phyloP scores from a whole-genome alignment of 345 rosid species.

The Dipteronia sinensis region DNA sequence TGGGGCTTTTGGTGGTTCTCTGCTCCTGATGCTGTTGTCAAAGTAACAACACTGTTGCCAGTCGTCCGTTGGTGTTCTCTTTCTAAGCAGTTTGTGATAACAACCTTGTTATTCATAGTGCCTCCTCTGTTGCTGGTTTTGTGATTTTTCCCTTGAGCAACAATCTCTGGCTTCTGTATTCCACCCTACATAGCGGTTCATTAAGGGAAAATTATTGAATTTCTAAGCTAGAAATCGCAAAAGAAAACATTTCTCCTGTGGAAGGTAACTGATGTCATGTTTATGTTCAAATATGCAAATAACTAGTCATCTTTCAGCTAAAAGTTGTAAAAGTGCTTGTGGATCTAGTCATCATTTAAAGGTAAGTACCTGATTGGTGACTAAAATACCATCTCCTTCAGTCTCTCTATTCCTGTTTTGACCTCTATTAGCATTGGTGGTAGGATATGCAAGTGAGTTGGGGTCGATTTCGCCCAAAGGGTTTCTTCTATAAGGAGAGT shows the following conservation, averaged over 20 bases:
- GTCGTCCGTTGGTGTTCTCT: conserved; percentile 33
- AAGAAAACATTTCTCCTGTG: no score
- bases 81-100: conserved; percentile 9
- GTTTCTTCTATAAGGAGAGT: conserved; percentile 73
- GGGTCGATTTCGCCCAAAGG: conserved; percentile 72
- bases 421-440: conserved; percentile 26
- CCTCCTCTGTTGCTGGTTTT: conserved; percentile 30
- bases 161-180: conserved; percentile 41
- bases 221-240: background rate
- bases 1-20: conserved; percentile 50
- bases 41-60: background rate
- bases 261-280: no score
- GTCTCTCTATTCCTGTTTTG: conserved; percentile 31
- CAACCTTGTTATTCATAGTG: conserved; percentile 21
- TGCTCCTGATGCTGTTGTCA: conserved; percentile 19
- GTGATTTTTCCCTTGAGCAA: conserved; percentile 31
- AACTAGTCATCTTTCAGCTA: no score
- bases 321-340: background rate
- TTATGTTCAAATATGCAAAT: no score
- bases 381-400: conserved; percentile 26
- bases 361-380: conserved; percentile 39
- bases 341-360: background rate
- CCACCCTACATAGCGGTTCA: conserved; percentile 4
- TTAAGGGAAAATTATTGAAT: background rate
- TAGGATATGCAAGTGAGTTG: conserved; percentile 43